Evolutionary conservation across 176 grass and related monocot genomes (phyloP), one percentile per base, ranked within the genome.

Genomic region (Carex scoparia): DNA sequence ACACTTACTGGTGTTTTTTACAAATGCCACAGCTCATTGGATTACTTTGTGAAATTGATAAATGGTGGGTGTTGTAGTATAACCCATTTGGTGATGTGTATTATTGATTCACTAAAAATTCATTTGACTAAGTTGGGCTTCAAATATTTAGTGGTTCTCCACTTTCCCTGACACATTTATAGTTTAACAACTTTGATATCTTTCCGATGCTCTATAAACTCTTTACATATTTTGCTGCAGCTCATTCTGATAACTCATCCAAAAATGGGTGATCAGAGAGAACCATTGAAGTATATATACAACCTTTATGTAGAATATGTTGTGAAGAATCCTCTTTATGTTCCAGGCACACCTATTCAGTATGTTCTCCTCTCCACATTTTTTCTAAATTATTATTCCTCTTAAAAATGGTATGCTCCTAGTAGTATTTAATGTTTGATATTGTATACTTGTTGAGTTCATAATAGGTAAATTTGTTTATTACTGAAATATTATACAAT

Each of bases 241-340:
- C 88, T 98, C 84, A 98, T 98, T 90, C 85, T 98, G 19, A 86
- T 98, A 71, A 95, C 93, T 73, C 91, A 98, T 92, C 93, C 91
- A 85, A 98, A 86, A 82, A 95, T 91, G 12, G 88, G 91, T 85
- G 93, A 98, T 89, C 93, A 95, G 81, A 79, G 91, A 81, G 93
- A 95, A 61, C 88, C 89, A 0, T 65, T 98, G 85, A 98, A 95
- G 90, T 86, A 98, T 84, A 94, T 98, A 53, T 98, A 98, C 85
- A 95, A 94, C 33, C 84, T 95, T 58, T 95, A 98, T 55, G 96
- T 98, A 61, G 93, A 98, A 8, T 98, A 95, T 89, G 93, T 98
- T 92, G 91, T 98, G 70, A 98, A 95, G 74, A 98, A 95, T 90
- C 93, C 96, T 86, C 79, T 98, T 18, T 94, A 95, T 46, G 61